A percentile compares a stretch with the other conserved stretches of the same genome.
Conservation (phyloP, 441 rosid genomes). For the Raphanus hybrid region DNA sequence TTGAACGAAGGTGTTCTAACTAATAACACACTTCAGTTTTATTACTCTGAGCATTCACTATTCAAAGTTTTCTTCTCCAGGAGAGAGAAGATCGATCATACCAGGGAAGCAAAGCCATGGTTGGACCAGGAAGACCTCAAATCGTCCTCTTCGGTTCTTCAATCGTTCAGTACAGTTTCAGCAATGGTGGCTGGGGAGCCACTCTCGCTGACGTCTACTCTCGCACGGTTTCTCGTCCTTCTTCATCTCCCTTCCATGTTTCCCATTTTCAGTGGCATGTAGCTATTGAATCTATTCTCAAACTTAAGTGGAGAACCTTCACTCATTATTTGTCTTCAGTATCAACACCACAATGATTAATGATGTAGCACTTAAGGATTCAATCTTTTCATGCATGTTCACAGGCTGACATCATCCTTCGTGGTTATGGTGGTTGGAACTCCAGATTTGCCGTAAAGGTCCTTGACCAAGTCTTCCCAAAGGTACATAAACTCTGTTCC, state of each 20-base stretch:
- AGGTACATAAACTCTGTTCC: constrained; percentile 49
- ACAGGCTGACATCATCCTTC: constrained; percentile 75
- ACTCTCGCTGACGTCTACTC: constrained; percentile 70
- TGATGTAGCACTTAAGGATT: neutral
- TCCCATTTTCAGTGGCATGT: neutral
- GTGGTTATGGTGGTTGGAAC: constrained; percentile 91
- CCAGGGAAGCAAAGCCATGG: constrained; percentile 46
- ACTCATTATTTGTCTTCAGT: too few species aligned
- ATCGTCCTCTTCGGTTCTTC: constrained; percentile 88
- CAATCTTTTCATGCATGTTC: constrained; percentile 5
- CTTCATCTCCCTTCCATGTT: neutral
- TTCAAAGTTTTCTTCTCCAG: neutral
- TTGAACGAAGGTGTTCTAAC: neutral
- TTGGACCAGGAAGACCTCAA: constrained; percentile 71
- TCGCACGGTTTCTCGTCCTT: constrained; percentile 58
- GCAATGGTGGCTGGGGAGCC: constrained; percentile 74
- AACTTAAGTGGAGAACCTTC: too few species aligned
- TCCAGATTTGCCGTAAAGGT: constrained; percentile 69
- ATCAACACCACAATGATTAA: too few species aligned
- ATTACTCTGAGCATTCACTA: neutral
- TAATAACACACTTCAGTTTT: neutral
- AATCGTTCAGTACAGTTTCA: constrained; percentile 70
- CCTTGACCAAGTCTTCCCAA: constrained; percentile 71
- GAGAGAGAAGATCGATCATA: neutral
- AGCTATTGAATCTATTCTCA: neutral